Evolutionary conservation across 169 alveolate genomes (phyloP).

Genomic region (Babesia sp.): DNA sequence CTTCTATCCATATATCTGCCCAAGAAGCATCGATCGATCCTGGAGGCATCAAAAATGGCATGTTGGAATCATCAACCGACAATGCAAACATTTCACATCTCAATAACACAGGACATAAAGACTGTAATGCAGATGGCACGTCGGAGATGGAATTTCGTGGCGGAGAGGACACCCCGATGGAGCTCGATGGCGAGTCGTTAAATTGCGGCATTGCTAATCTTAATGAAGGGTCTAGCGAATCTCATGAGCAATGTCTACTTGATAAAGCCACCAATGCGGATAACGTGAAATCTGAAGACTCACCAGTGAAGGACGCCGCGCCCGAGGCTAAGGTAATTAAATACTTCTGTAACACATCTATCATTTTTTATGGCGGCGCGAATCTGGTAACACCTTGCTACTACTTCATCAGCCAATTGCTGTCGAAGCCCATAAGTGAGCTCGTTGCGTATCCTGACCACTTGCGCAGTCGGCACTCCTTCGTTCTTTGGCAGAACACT

Average conservation of each 20-base stretch:
- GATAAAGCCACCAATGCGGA: neutral
- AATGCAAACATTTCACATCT: neutral
- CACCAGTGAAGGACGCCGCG: neutral
- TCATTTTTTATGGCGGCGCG: constrained; percentile 9
- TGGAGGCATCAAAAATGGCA: neutral
- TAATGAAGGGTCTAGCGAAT: neutral
- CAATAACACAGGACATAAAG: no score
- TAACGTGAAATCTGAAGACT: neutral
- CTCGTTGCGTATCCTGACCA: constrained; percentile 21
- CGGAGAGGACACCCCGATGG: no score
- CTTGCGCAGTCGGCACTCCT: constrained; percentile 7
- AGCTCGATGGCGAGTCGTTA: no score
- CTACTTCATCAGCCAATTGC: constrained; percentile 3
- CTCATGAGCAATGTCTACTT: neutral
- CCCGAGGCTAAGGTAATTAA: neutral
- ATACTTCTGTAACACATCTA: constrained; percentile 13
- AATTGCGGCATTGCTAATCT: no score
- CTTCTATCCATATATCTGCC: neutral
- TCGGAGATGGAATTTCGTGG: no score
- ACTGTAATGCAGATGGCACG: no score
- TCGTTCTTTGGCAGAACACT: constrained; percentile 28
- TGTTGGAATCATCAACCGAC: neutral
- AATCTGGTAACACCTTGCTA: constrained; percentile 9
- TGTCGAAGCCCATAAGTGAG: constrained; percentile 14
- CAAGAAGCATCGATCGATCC: neutral